phyloP scores from a whole-genome alignment of 129 eudicot species.

The Silybum marianum region DNA sequence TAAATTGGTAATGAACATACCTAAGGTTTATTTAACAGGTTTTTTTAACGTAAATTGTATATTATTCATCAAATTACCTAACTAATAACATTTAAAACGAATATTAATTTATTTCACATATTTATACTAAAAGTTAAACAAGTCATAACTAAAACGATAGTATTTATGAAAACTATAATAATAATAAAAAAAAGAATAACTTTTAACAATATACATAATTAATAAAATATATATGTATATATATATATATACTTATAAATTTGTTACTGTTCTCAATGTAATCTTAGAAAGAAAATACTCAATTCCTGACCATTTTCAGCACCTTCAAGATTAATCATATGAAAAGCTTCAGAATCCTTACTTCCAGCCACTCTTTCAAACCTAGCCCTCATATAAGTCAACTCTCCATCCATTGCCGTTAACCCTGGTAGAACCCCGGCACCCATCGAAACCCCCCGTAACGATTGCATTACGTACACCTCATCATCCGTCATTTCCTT shows the following conservation, averaged over 20 bases:
- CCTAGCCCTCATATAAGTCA: constrained; percentile 84
- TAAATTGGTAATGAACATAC: no score
- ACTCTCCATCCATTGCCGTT: constrained; percentile 54
- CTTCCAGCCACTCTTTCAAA: constrained; percentile 81
- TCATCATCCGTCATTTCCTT: constrained; percentile 79
- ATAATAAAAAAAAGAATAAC: neutral
- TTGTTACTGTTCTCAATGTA: constrained; percentile 19
- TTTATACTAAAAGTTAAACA: neutral
- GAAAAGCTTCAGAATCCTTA: constrained; percentile 74
- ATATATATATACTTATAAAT: constrained; percentile 4
- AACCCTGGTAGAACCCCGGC: constrained; percentile 87
- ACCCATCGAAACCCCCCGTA: constrained; percentile 94
- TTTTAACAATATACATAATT: neutral
- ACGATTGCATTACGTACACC: constrained; percentile 62
- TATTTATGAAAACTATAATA: neutral
- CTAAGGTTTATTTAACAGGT: no score
- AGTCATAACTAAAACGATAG: neutral
- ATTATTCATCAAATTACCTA: no score
- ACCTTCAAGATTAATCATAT: constrained; percentile 90
- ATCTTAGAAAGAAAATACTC: constrained; percentile 76
- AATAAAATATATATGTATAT: no score
- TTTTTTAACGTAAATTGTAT: no score
- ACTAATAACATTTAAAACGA: neutral
- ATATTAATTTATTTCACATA: neutral
- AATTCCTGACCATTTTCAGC: constrained; percentile 68